These are phyloP conservation scores for Colletotrichum plurivorum DNA, from an alignment of 2,329 filamentous ascomycete species.

Conservation along the genomic window DNA sequence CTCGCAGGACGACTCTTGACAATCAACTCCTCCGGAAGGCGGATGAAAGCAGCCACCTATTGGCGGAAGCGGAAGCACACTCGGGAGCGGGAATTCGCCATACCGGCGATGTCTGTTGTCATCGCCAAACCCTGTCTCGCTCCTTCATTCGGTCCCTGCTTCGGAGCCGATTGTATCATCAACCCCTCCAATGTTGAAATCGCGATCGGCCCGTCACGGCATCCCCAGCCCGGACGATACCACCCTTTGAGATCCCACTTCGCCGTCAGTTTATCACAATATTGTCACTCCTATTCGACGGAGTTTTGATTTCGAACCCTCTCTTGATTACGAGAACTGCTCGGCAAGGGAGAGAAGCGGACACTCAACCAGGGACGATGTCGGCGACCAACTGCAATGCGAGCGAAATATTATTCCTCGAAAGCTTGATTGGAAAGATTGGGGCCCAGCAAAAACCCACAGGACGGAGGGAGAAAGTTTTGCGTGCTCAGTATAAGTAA, in stretches of 20 bases:
- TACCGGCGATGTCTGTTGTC: conserved; percentile 23
- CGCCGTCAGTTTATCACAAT: background rate
- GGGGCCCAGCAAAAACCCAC: background rate
- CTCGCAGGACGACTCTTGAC: background rate
- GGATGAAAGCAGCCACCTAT: background rate
- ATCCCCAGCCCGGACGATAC: background rate
- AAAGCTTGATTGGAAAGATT: background rate
- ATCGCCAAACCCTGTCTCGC: conserved; percentile 26
- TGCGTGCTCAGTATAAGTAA: background rate
- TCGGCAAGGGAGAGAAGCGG: too few species aligned
- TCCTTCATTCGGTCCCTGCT: background rate
- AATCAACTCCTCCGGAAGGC: background rate
- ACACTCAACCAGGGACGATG: too few species aligned
- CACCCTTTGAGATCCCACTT: background rate
- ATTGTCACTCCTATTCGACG: too few species aligned
- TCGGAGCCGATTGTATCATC: conserved; percentile 22
- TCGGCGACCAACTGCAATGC: too few species aligned
- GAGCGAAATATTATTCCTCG: background rate
- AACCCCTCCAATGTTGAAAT: conserved; percentile 32
- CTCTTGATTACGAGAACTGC: too few species aligned
- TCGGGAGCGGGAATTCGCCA: conserved; percentile 24
- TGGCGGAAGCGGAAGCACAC: background rate
- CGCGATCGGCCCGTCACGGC: conserved; percentile 14
- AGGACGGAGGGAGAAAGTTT: background rate
- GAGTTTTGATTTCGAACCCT: too few species aligned